These are phyloP conservation scores for Smallanthus sonchifolius DNA, from an alignment of 129 eudicot species.

Conservation along the genomic window DNA sequence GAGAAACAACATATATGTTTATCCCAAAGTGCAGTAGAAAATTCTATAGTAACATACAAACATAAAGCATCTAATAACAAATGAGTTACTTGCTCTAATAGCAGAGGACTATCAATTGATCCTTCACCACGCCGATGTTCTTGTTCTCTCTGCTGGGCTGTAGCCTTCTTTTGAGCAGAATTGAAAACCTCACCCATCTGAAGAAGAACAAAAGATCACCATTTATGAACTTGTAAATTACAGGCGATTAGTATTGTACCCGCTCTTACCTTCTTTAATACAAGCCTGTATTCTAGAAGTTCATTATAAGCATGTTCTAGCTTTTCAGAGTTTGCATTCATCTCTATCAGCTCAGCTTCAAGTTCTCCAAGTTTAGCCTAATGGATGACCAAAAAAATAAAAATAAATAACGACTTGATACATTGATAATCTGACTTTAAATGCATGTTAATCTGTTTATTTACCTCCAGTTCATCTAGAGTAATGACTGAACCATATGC, in stretches of 20 bases:
- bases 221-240: background rate
- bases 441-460: background rate
- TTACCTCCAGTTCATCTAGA: constrained; percentile 71
- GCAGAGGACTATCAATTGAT: constrained; percentile 76
- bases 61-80: constrained; percentile 4
- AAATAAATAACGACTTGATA: background rate
- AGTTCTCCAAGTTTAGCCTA: constrained; percentile 72
- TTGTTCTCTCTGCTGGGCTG: constrained; percentile 58
- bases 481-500: constrained; percentile 25
- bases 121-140: constrained; percentile 46
- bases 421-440: background rate
- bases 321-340: constrained; percentile 74
- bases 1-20: background rate
- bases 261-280: constrained; percentile 62
- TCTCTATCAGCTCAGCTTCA: constrained; percentile 72
- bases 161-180: constrained; percentile 56
- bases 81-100: constrained; percentile 64
- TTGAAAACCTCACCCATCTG: constrained; percentile 63
- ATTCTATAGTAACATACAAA: background rate
- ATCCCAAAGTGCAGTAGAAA: background rate
- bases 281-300: constrained; percentile 73
- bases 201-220: background rate
- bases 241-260: background rate
- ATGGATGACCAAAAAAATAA: constrained; percentile 10
- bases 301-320: constrained; percentile 68